These are phyloP conservation scores for Metarhizium guizhouense DNA, from an alignment of 2,329 filamentous ascomycete genomes.

Conservation along the genomic window DNA sequence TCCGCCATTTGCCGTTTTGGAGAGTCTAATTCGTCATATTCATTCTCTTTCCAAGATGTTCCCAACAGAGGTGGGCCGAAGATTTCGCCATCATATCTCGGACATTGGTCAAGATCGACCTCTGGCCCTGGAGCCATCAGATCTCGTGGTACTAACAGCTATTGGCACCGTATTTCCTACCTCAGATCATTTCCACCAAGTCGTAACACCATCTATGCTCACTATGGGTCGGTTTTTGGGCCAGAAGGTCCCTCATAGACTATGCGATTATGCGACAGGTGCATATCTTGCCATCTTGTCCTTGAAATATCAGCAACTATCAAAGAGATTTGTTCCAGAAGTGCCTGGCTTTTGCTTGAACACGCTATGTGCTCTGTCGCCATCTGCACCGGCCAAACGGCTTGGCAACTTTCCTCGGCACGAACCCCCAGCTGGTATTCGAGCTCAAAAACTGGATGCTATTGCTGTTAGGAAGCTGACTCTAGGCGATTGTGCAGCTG, in stretches of 20 bases:
- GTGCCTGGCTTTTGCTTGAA: constrained; percentile 74
- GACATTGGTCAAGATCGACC: constrained; percentile 41
- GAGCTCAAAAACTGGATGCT: constrained; percentile 36
- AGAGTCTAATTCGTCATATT: constrained; percentile 77
- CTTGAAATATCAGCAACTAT: constrained; percentile 72
- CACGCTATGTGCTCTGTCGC: constrained; percentile 60
- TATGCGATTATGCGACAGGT: constrained; percentile 63
- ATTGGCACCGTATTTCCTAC: constrained; percentile 83
- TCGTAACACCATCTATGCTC: constrained; percentile 82
- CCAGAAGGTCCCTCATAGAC: constrained; percentile 57
- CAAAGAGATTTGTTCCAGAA: constrained; percentile 86
- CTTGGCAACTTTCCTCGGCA: constrained; percentile 54
- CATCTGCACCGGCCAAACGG: constrained; percentile 35
- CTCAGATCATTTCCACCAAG: constrained; percentile 94
- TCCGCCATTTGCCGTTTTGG: constrained; percentile 59
- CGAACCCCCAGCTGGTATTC: constrained; percentile 39
- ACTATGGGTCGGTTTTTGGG: constrained; percentile 78
- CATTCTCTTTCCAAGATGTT: constrained; percentile 89
- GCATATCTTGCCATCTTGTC: constrained; percentile 71
- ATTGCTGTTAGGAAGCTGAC: constrained; percentile 41
- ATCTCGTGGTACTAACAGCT: constrained; percentile 75
- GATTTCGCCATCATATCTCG: constrained; percentile 66
- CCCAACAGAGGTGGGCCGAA: constrained; percentile 65
- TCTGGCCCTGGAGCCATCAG: constrained; percentile 51
- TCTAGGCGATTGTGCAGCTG: constrained; percentile 47